Conservation (phyloP, 768 basidiomycete genomes). For the Collybia nuda region DNA sequence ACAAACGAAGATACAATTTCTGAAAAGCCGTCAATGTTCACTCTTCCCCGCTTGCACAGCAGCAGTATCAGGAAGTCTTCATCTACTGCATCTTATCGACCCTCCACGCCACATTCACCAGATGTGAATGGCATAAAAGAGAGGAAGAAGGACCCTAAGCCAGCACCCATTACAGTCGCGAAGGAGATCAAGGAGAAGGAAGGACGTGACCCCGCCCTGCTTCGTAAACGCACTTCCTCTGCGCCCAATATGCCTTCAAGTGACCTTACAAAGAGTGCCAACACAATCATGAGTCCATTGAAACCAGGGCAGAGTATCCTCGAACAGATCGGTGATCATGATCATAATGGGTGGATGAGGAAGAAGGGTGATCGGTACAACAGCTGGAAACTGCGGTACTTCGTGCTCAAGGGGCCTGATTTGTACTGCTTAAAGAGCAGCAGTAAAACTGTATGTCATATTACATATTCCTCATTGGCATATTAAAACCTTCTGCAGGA, state of each 20-base stretch:
- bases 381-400: conserved; percentile 89
- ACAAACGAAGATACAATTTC: conserved; percentile 24
- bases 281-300: conserved; percentile 25
- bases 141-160: background rate
- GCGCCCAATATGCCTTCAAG: conserved; percentile 18
- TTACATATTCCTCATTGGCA: conserved; percentile 9
- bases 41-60: conserved; percentile 48
- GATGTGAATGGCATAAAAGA: conserved; percentile 3
- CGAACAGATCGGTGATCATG: conserved; percentile 88
- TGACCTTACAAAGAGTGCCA: conserved; percentile 8
- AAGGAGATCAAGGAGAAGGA: conserved; percentile 16
- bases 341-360: conserved; percentile 92
- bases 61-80: conserved; percentile 39
- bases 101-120: conserved; percentile 27
- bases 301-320: conserved; percentile 73
- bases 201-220: conserved; percentile 34
- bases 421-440: conserved; percentile 85
- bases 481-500: conserved; percentile 49
- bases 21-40: conserved; percentile 49
- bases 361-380: conserved; percentile 95
- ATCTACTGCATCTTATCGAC: conserved; percentile 35
- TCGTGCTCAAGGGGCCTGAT: conserved; percentile 90
- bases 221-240: conserved; percentile 59
- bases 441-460: conserved; percentile 50
- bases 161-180: conserved; percentile 6